Evolutionary conservation across 1,139 yeast species (phyloP), one percentile per base, ranked within the genome.

Genomic region (Yamadazyma sp.): DNA sequence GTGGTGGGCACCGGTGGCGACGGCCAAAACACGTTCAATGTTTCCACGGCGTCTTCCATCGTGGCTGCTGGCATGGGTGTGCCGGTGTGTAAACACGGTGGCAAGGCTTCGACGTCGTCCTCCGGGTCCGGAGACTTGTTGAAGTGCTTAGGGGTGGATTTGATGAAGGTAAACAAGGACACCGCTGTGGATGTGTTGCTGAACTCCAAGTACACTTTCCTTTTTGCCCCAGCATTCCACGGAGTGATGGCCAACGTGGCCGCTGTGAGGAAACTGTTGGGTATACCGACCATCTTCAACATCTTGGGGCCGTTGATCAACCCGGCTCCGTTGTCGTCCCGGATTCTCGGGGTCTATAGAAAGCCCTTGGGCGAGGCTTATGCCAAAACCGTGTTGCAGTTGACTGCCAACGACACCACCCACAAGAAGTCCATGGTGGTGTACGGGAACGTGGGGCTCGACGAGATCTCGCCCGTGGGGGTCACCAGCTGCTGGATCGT

Each of bases 1-100:
- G 87, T 92, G 30, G 98, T 92, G 6, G 98, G 98, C 1, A 92
- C 98, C 0, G 98, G 98, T 22, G 98, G 98, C 5, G 98, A 92
- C 57, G 96, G 97, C 3, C 96, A 92, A 58, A 84, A 92, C 58
- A 92, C 98, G 0, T 92, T 92, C 64, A 92, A 92, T 56, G 98
- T 92, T 1, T 86, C 96, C 7, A 92, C 98, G 0, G 87, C 97
- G 1, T 74, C 97, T 1, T 97, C 97, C 0, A 88, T 92, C 38
- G 89, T 92, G 4, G 95, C 91, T 1, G 87, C 97, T 0, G 98
- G 98, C 4, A 84, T 87, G 71, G 89, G 89, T 1, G 61, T 89
- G 37, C 77, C 79, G 18, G 82, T 91, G 14, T 87, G 96, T 59
- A 91, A 76, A 55, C 98, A 92, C 59, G 98, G 98, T 17, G 98